phyloP scores from a whole-genome alignment of 2,329 filamentous ascomycete genomes.

The Fusarium staphyleae region DNA sequence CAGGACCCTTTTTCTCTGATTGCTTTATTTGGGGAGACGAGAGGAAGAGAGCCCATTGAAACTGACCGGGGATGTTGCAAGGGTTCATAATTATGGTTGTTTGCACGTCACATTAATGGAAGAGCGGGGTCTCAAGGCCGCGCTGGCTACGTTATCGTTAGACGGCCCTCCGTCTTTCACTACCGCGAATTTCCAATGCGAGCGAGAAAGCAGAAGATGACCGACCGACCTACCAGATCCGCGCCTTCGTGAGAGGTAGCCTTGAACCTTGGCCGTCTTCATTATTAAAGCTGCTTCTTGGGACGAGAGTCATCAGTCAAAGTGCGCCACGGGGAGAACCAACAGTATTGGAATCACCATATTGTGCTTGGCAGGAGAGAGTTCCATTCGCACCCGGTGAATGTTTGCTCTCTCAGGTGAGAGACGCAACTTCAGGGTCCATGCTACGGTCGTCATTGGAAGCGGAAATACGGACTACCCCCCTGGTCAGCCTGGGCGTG shows the following conservation, averaged over 20 bases:
- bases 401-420: conserved; percentile 13
- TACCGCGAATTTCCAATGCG: conserved; percentile 34
- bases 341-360: conserved; percentile 4
- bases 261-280: not conserved
- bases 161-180: conserved; percentile 31
- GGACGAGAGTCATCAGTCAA: conserved; percentile 10
- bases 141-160: conserved; percentile 9
- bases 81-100: conserved; percentile 22
- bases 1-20: conserved; percentile 12
- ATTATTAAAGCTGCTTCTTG: conserved; percentile 7
- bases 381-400: not conserved
- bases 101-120: conserved; percentile 28
- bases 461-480: not conserved
- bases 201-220: conserved; percentile 19
- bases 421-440: conserved; percentile 1
- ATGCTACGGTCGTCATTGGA: conserved; percentile 18
- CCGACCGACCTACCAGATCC: conserved; percentile 6
- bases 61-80: conserved; percentile 11
- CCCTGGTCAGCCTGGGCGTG: conserved; percentile 13
- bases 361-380: conserved; percentile 4
- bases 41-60: conserved; percentile 29
- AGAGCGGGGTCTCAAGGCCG: conserved; percentile 26
- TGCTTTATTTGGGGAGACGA: conserved; percentile 37
- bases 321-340: not conserved
- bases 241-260: too few relatives aligned